These are phyloP conservation scores for Bocquillonia castaneifolia DNA, from an alignment of 441 rosid genomes.

Conservation along the genomic window DNA sequence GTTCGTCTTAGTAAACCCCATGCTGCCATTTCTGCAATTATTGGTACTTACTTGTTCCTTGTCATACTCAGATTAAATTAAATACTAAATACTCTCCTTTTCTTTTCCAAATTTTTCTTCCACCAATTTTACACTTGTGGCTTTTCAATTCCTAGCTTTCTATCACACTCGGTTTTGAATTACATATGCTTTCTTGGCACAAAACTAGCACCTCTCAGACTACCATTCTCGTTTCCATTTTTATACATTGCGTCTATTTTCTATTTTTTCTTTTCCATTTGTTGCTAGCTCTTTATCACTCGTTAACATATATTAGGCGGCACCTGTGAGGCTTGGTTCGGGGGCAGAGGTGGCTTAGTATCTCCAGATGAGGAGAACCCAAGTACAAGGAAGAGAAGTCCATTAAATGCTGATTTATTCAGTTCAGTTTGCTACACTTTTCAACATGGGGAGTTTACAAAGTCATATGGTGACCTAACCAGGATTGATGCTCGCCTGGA, in stretches of 20 bases:
- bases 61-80: too few relatives aligned
- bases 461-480: conserved; percentile 59
- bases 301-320: conserved; percentile 41
- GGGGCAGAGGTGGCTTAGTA: conserved; percentile 33
- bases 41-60: too few relatives aligned
- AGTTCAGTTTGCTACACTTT: conserved; percentile 67
- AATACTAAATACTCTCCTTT: too few relatives aligned
- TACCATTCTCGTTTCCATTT: neutral
- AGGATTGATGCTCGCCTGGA: conserved; percentile 77
- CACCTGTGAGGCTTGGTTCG: conserved; percentile 54
- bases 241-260: neutral
- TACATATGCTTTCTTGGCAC: too few relatives aligned
- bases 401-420: conserved; percentile 52
- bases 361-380: conserved; percentile 21
- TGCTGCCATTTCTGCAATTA: conserved; percentile 59
- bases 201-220: neutral
- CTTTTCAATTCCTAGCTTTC: too few relatives aligned
- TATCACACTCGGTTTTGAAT: too few relatives aligned
- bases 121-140: too few relatives aligned
- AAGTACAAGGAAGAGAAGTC: conserved; percentile 41
- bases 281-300: conserved; percentile 1
- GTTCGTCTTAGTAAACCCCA: conserved; percentile 59
- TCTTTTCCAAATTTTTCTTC: neutral
- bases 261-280: conserved; percentile 1
- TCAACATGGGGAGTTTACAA: conserved; percentile 64